These are phyloP conservation scores for Cryptosporidium baileyi DNA, from an alignment of 169 alveolate genomes.

Conservation along the genomic window DNA sequence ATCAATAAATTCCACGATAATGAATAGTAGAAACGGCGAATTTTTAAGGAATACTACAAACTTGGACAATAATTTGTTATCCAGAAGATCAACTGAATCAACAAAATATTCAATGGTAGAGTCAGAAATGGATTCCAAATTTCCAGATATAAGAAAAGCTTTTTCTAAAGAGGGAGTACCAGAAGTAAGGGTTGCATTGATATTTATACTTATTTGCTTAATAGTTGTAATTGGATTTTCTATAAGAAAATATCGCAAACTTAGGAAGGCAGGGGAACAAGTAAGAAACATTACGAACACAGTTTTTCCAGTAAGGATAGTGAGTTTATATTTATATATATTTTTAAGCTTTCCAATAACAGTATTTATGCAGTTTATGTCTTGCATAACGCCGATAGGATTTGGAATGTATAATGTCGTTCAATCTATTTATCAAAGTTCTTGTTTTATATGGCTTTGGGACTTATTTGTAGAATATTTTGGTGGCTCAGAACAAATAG, in stretches of 20 bases:
- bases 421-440: constrained; percentile 39
- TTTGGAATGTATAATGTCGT: constrained; percentile 52
- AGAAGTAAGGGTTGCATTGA: constrained; percentile 43
- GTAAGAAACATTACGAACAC: constrained; percentile 63
- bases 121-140: constrained; percentile 43
- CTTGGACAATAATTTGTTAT: neutral
- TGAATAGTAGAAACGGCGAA: neutral
- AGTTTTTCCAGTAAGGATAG: constrained; percentile 56
- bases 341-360: constrained; percentile 44
- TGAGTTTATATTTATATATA: constrained; percentile 50
- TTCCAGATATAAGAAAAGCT: constrained; percentile 10
- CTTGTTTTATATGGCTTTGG: constrained; percentile 55
- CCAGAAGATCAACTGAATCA: constrained; percentile 32
- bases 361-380: constrained; percentile 37
- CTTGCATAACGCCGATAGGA: constrained; percentile 56
- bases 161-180: constrained; percentile 15
- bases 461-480: constrained; percentile 62
- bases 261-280: constrained; percentile 56
- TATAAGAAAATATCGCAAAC: constrained; percentile 68
- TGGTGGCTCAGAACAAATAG: constrained; percentile 69
- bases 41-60: neutral
- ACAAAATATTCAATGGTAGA: constrained; percentile 28
- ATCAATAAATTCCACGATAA: neutral
- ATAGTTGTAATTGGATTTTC: constrained; percentile 63
- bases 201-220: constrained; percentile 16